Conservation (phyloP, 2,329 filamentous ascomycete genomes). For the Samsoniella hepiali region DNA sequence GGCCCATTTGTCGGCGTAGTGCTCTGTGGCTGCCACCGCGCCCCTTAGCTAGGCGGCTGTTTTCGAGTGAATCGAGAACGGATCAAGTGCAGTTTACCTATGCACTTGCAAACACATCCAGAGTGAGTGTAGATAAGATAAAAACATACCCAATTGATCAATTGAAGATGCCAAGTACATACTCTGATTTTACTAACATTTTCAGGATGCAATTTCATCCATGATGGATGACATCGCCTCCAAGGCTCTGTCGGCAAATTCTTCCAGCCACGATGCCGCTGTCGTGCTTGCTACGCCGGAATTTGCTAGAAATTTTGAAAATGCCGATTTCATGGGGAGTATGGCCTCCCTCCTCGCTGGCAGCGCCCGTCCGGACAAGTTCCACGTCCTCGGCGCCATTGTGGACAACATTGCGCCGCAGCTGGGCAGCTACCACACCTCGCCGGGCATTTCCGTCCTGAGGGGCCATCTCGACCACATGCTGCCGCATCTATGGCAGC, state of each 20-base stretch:
- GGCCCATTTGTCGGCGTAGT: constrained; percentile 1
- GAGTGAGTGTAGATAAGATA: neutral
- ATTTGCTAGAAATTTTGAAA: constrained; percentile 47
- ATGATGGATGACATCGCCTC: constrained; percentile 25
- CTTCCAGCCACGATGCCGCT: constrained; percentile 37
- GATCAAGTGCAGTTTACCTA: constrained; percentile 19
- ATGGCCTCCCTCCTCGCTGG: constrained; percentile 48
- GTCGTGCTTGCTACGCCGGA: constrained; percentile 50
- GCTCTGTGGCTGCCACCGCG: constrained; percentile 3
- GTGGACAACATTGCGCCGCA: constrained; percentile 51
- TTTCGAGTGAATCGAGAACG: constrained; percentile 6
- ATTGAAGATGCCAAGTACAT: constrained; percentile 2
- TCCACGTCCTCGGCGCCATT: constrained; percentile 52
- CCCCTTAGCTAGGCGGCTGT: neutral
- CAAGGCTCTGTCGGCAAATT: constrained; percentile 29
- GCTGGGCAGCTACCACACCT: constrained; percentile 28
- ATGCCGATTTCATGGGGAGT: constrained; percentile 39
- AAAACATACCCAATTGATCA: constrained; percentile 16
- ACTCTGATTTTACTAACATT: constrained; percentile 18
- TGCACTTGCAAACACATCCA: constrained; percentile 14
- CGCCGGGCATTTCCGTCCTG: constrained; percentile 51
- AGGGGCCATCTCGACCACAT: constrained; percentile 39
- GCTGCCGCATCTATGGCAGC: constrained; percentile 46
- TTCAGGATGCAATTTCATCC: constrained; percentile 20
- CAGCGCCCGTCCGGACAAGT: constrained; percentile 33